Base-by-base conservation (phyloP, 306 rosid genomes). In the Myrica gale region DNA sequence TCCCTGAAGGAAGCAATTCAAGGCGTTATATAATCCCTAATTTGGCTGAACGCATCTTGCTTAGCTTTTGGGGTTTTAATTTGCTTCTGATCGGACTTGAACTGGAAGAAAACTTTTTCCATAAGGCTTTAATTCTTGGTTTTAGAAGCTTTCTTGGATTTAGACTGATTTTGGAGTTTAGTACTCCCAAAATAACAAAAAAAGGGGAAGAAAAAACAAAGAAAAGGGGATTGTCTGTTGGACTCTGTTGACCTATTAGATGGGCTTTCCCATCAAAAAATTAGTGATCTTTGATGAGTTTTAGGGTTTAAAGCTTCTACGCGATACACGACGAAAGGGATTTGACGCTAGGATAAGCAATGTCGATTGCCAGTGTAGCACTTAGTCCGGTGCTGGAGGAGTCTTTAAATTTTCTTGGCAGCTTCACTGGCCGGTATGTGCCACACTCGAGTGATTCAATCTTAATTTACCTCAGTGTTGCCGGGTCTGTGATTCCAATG, bases 401-500 rank as follows among this genome's bases (percentile, higher is more conserved):
- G 21, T 39, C 81, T 45, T 69, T 80, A 37, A 55, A 74, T 69
- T 62, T 79, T 72, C 58, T n/a, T 10, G 37, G 75, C 55, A 77
- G 75, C 23, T 76, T 73, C 72, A 9, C 77, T 3, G 60, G 70
- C 57, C 74, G 1, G 77, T 81, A 0, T 32, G 37, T 32, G 37
- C 74, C 68, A 60, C 74, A 51, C 63, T 75, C 82, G 0, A 81
- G 82, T 15, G 90, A 89, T 56, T 82, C 91, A 2, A 91, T 89
- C 60, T 39, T 82, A 6, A 74, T 91, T 20, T 91, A 85, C 53
- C 84, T 91, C 1, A 57, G 84, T 6, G 88, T 77, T 0, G 82
- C 81, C 16, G 92, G 91, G 46, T 81, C 80, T 13, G 79, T 91
- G 73, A 87, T 71, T 39, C 96, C 96, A 6, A 61, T 91, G 85